Conservation (phyloP, 2,329 filamentous ascomycete genomes). For the Ophiostoma ips region DNA sequence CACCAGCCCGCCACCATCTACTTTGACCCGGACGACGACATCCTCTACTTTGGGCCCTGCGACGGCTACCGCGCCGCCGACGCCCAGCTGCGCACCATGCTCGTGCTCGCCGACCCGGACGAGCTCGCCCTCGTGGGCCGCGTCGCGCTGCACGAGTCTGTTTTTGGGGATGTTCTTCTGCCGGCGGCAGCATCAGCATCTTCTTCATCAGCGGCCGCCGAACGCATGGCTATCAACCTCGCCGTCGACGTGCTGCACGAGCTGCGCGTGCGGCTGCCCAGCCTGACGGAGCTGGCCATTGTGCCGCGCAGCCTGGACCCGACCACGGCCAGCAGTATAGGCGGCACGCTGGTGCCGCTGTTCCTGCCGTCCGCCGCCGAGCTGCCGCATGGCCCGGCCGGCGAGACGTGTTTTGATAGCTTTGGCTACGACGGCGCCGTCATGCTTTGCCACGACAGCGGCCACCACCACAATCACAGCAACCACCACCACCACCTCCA, state of each 20-base stretch:
- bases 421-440: constrained; percentile 4
- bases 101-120: constrained; percentile 26
- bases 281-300: constrained; percentile 29
- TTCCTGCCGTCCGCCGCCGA: neutral
- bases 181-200: neutral
- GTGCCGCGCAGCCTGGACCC: constrained; percentile 27
- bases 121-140: constrained; percentile 28
- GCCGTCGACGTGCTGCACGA: constrained; percentile 27
- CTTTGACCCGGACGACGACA: constrained; percentile 28
- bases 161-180: constrained; percentile 19
- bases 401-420: constrained; percentile 12
- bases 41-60: constrained; percentile 34
- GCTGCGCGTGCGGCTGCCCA: constrained; percentile 25
- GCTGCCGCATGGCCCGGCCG: neutral
- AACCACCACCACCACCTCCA: too few species aligned
- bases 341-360: neutral
- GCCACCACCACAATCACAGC: too few species aligned
- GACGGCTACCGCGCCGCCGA: constrained; percentile 31
- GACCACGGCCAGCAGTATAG: too few species aligned
- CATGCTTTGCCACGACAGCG: neutral
- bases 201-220: neutral
- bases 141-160: constrained; percentile 31
- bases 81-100: constrained; percentile 30
- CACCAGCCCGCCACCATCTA: constrained; percentile 27
- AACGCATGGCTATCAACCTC: constrained; percentile 23